Base-by-base conservation (phyloP, 495 filamentous ascomycete genomes). In the Penicillium turbatum region DNA sequence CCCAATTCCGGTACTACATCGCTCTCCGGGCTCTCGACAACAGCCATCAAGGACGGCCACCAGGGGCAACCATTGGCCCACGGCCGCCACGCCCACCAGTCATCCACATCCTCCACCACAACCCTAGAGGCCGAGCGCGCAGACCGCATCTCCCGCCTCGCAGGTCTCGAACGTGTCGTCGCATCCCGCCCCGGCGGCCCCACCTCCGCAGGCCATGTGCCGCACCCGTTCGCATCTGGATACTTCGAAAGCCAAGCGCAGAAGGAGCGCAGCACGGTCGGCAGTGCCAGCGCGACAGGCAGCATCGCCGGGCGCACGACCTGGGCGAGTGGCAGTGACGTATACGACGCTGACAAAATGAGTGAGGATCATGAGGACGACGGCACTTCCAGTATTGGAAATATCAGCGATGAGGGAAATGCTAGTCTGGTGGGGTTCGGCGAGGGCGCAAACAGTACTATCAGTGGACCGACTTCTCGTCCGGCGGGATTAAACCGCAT, bases 1-100 rank as follows among this genome's bases (percentile, higher is more conserved):
- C 91, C 91, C 3, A 95, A 90, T 56, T 92, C 87, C 48, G 84
- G 86, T 24, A 92, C 87, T 6, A 92, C 89, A 10, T 89, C 89
- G 21, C 82, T 96, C 54, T 93, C 88, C 16, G 85, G 87, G 11
- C 79, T 96, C 30, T 92, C 88, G 16, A 96, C 91, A 26, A 92
- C 89, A 6, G 91, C 91, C 42, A 93, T 93, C 75, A 96, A 95
- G 72, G 91, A 96, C 60, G 91, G 91, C 53, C 89, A 95, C 57
- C 86, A 87, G 53, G 91, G 91, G 62, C 82, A 88, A 53, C 72
- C 70, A 12, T 70, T 73, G 43, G 69, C 75, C 55, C 79, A 80
- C 48, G 72, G 74, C 44, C 83, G 82, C 52, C 85, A 88, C 64
- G 64, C 71, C 1, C 76, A 78, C 46, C 69, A 74, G 11, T 67